Base-by-base conservation (phyloP, 306 rosid genomes). In the Sophora flavescens region DNA sequence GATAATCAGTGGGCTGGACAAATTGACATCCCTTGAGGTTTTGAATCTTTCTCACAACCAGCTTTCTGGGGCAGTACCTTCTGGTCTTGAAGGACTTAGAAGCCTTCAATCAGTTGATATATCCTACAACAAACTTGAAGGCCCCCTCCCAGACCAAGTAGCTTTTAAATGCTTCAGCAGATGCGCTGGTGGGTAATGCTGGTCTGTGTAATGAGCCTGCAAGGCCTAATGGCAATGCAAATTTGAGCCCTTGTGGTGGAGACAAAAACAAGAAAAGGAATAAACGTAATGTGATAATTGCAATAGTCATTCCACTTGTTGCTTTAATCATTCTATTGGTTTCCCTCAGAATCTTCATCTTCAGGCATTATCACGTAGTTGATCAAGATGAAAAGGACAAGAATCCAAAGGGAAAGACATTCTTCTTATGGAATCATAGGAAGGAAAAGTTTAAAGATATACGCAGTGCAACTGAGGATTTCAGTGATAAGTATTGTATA, bases 31-130 rank as follows among this genome's bases (percentile, higher is more conserved):
- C 9, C 53, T 72, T 5, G 83, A 22, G 57, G 45, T 65, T 65
- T 39, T 80, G 53, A 72, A 80, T 47, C 83, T 80, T 42, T 80
- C 83, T 50, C 83, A 80, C n/a, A 80, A 80, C 42, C 78, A 44
- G 8, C 53, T 80, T 26, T 63, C 70, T 32, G 83, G 79, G 6
- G 8, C 9, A 73, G 44, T 80, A 17, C 74, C 79, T 42, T 64
- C 83, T 36, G 52, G 2, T 44, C 74, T 80, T 51, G 8, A 33
- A 5, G 35, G 32, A 30, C 68, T 73, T 14, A 26, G 66, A 17
- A 35, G 83, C 58, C 79, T 80, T 73, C 78, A 17, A 50, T 72
- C 33, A 44, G 67, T 80, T 65, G 83, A 80, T 45, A 45, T 80
- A 36, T 72, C 83, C 45, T 65, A 72, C 63, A 80, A 80, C 74